Conservation (phyloP, 257 asterid species). For the Plectranthus barbatus region DNA sequence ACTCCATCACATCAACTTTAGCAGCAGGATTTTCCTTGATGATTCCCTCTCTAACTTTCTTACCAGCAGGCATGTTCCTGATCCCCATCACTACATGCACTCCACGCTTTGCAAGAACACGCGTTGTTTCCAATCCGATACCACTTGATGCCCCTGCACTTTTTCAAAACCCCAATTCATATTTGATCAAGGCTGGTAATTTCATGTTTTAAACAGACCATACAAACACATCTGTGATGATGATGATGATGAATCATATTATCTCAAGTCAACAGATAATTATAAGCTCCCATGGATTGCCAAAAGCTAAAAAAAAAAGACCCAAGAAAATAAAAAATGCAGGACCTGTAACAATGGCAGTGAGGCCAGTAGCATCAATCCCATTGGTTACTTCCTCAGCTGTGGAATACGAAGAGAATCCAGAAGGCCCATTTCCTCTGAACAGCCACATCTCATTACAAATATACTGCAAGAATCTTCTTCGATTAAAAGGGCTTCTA, state of each 20-base stretch:
- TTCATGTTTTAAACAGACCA: no score
- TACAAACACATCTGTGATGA: no score
- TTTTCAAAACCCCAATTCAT: not conserved
- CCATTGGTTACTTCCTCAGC: conserved; percentile 76
- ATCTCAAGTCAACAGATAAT: no score
- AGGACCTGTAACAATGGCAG: conserved; percentile 84
- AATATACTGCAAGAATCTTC: no score
- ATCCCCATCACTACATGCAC: conserved; percentile 69
- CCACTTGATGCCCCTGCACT: conserved; percentile 86
- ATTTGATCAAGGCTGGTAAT: no score
- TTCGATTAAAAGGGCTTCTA: no score
- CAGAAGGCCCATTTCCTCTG: conserved; percentile 41
- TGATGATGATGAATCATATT: no score
- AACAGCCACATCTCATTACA: conserved; percentile 35
- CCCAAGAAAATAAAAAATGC: not conserved
- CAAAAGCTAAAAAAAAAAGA: not conserved
- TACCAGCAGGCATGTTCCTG: conserved; percentile 53
- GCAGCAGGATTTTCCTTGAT: conserved; percentile 53
- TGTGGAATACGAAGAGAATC: conserved; percentile 55
- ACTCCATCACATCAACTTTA: conserved; percentile 67
- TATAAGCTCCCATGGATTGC: not conserved
- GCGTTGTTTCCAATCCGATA: conserved; percentile 83
- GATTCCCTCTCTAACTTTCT: conserved; percentile 44
- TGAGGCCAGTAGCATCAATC: conserved; percentile 68
- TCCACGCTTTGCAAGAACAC: conserved; percentile 83